These are phyloP conservation scores for Gnetum montanum DNA, from an alignment of 75 land plant species.

Conservation along the genomic window DNA sequence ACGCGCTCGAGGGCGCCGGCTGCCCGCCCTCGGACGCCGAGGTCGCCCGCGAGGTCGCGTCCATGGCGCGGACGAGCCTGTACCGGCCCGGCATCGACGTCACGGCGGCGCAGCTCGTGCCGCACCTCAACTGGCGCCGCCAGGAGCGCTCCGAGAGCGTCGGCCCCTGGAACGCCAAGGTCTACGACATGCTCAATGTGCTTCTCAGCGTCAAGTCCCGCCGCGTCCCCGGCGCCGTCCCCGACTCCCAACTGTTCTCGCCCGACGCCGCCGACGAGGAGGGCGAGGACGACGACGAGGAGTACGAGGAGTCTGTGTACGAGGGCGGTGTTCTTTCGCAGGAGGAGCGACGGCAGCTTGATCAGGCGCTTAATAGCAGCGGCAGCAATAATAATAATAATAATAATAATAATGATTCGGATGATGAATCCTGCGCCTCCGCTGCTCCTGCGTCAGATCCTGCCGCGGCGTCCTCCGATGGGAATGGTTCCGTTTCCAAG, in stretches of 20 bases:
- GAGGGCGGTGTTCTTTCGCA: slow-evolving; percentile 68
- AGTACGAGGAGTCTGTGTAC: slow-evolving; percentile 38
- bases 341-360: slow-evolving; percentile 81
- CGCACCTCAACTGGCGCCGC: slow-evolving; percentile 88
- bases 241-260: slow-evolving; percentile 89
- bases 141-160: slow-evolving; percentile 93
- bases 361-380: slow-evolving; percentile 58
- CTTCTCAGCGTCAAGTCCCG: slow-evolving; percentile 92
- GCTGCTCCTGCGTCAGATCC: slow-evolving; percentile 19
- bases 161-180: slow-evolving; percentile 90
- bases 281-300: slow-evolving; percentile 36
- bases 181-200: slow-evolving; percentile 93
- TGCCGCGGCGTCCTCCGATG: slow-evolving; percentile 14
- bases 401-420: slow-evolving; percentile 36
- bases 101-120: slow-evolving; percentile 88
- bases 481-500: slow-evolving; percentile 50
- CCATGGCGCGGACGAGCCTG: slow-evolving; percentile 93
- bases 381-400: too few species aligned
- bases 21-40: slow-evolving; percentile 81
- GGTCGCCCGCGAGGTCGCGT: slow-evolving; percentile 89
- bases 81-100: slow-evolving; percentile 98
- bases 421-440: slow-evolving; percentile 28
- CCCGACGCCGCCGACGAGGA: slow-evolving; percentile 21
- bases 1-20: slow-evolving; percentile 93
- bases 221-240: slow-evolving; percentile 96